Conservation (phyloP, 2,329 filamentous ascomycete species). For the Ascochyta koolunga region DNA sequence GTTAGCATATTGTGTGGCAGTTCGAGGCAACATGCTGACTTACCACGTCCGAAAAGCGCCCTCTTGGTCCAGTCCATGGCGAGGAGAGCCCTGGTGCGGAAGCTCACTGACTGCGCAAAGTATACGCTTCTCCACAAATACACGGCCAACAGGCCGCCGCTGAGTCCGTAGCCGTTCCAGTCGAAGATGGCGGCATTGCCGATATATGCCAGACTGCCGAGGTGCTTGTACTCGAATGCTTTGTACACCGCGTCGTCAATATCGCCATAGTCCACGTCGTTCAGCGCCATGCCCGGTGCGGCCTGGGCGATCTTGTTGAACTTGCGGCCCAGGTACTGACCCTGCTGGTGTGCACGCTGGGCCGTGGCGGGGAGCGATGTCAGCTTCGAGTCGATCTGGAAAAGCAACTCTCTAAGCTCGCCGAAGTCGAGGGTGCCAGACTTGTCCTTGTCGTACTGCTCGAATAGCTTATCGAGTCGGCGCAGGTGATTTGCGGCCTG, state of each 20-base stretch:
- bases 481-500: conserved; percentile 87
- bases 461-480: conserved; percentile 88
- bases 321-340: conserved; percentile 88
- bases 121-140: conserved; percentile 97
- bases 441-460: conserved; percentile 90
- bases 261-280: conserved; percentile 86
- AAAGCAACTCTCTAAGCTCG: conserved; percentile 85
- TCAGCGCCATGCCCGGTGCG: conserved; percentile 74
- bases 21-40: conserved; percentile 44
- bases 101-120: conserved; percentile 95
- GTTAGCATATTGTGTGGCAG: not conserved
- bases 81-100: conserved; percentile 84
- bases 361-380: conserved; percentile 94
- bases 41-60: conserved; percentile 92
- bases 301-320: conserved; percentile 88
- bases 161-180: conserved; percentile 76
- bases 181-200: conserved; percentile 98
- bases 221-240: conserved; percentile 90
- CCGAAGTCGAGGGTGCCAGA: conserved; percentile 92
- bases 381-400: conserved; percentile 92
- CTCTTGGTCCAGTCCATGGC: conserved; percentile 99
- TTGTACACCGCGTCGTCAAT: conserved; percentile 91
- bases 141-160: conserved; percentile 87
- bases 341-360: conserved; percentile 95
- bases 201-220: conserved; percentile 91